Percentiles rank a stretch among this genome's conserved stretches.
phyloP scores from a whole-genome alignment of 345 rosid species.

The Punica granatum region DNA sequence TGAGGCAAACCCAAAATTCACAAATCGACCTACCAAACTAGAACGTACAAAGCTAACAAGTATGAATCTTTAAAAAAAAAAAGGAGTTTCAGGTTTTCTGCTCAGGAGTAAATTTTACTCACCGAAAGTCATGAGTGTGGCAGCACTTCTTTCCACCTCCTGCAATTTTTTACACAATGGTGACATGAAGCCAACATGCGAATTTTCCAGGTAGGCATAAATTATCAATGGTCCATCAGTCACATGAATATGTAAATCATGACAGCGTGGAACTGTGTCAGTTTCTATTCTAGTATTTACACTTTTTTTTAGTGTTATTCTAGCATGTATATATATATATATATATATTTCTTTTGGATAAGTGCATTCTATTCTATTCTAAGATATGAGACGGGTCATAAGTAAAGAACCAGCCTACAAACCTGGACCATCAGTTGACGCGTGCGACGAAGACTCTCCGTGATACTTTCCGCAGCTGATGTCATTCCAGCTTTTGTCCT shows the following conservation, averaged over 20 bases:
- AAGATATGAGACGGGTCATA: neutral
- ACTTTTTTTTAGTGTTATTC: too few relatives aligned
- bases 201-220: neutral
- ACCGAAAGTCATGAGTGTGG: slow-evolving; percentile 75
- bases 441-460: slow-evolving; percentile 91
- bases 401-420: neutral
- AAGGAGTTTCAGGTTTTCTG: too few relatives aligned
- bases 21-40: neutral
- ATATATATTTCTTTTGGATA: too few relatives aligned
- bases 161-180: slow-evolving; percentile 22
- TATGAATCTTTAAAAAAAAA: neutral
- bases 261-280: neutral
- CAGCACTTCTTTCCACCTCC: slow-evolving; percentile 94
- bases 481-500: slow-evolving; percentile 97
- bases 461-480: slow-evolving; percentile 94
- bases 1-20: neutral
- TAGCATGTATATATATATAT: too few relatives aligned
- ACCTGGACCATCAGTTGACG: slow-evolving; percentile 98
- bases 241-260: neutral
- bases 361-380: neutral
- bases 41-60: neutral
- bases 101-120: slow-evolving; percentile 23
- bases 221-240: neutral
- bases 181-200: neutral
- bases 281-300: too few relatives aligned